These are phyloP conservation scores for Colletotrichum ledebouriae DNA, from an alignment of 2,329 filamentous ascomycete species.

Conservation along the genomic window DNA sequence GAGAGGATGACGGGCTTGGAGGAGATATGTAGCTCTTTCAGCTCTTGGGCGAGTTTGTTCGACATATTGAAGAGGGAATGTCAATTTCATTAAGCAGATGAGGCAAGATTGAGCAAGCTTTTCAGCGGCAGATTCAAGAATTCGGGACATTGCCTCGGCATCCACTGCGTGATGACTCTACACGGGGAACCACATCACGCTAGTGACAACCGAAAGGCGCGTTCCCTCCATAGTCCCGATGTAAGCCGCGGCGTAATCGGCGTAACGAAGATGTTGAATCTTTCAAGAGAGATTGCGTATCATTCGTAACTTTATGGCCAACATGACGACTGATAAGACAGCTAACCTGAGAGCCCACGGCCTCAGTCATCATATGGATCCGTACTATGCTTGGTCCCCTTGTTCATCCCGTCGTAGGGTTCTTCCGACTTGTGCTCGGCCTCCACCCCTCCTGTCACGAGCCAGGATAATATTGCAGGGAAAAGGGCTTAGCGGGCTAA, in stretches of 20 bases:
- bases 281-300: too few relatives aligned
- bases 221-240: too few relatives aligned
- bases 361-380: not conserved
- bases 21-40: conserved; percentile 63
- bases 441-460: not conserved
- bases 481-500: too few relatives aligned
- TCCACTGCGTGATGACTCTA: not conserved
- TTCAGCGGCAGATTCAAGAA: too few relatives aligned
- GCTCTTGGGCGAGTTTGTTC: conserved; percentile 52
- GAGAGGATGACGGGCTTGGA: conserved; percentile 64
- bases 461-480: too few relatives aligned
- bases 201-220: conserved; percentile 3
- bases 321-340: not conserved
- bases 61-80: not conserved
- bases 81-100: too few relatives aligned
- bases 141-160: too few relatives aligned
- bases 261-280: too few relatives aligned
- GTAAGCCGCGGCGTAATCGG: too few relatives aligned
- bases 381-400: not conserved
- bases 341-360: too few relatives aligned
- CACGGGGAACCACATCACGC: not conserved
- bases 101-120: too few relatives aligned
- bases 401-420: not conserved
- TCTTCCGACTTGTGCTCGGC: not conserved
- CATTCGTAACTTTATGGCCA: too few relatives aligned